These are phyloP conservation scores for Sisymbrium irio DNA, from an alignment of 345 rosid species.

Conservation along the genomic window DNA sequence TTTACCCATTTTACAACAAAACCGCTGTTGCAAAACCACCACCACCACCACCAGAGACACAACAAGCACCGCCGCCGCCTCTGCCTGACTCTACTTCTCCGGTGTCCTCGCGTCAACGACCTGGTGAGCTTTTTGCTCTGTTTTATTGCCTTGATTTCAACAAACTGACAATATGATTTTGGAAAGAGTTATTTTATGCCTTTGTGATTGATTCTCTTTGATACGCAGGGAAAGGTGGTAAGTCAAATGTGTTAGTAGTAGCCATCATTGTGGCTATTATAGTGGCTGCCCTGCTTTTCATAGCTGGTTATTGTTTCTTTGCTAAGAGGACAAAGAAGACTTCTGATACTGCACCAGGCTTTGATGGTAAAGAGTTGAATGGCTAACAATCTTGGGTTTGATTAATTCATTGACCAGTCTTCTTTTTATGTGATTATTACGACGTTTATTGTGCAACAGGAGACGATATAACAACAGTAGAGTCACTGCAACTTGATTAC, in stretches of 20 bases:
- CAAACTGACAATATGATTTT: no score
- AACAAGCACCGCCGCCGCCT: neutral
- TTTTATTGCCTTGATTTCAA: neutral
- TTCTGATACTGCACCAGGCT: neutral
- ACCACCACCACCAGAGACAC: neutral
- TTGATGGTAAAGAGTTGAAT: constrained; percentile 27
- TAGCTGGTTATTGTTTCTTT: constrained; percentile 30
- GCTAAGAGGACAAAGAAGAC: constrained; percentile 33
- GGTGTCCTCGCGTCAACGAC: neutral
- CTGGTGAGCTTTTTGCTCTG: constrained; percentile 1
- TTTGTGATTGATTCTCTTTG: neutral
- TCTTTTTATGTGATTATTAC: neutral
- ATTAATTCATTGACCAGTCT: neutral
- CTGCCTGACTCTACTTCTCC: neutral
- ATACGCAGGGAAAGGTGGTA: constrained; percentile 31
- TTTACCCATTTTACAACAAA: neutral
- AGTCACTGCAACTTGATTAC: constrained; percentile 48
- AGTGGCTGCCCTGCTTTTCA: constrained; percentile 21
- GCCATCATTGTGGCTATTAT: constrained; percentile 37
- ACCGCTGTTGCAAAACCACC: no score
- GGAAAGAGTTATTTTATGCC: no score
- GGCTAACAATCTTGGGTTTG: neutral
- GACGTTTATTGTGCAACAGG: constrained; percentile 22
- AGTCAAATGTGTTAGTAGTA: constrained; percentile 17
- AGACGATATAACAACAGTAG: constrained; percentile 34